These are phyloP conservation scores for Euphrasia confusa DNA, from an alignment of 257 asterid species.

Conservation along the genomic window DNA sequence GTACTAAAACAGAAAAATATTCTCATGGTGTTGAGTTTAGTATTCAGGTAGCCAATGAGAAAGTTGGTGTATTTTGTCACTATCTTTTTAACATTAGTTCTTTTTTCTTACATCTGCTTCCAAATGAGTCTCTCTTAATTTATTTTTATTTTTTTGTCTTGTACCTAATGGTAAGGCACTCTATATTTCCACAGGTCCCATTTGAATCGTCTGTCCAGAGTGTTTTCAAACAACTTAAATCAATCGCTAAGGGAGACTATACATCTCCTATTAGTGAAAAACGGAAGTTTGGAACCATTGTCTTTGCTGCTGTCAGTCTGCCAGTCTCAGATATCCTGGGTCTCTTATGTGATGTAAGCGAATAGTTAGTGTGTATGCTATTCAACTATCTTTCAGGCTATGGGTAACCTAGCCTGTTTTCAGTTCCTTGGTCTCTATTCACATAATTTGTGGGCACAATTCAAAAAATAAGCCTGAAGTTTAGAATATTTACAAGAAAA, in stretches of 20 bases:
- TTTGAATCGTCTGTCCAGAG: conserved; percentile 54
- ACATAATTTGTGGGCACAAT: not conserved
- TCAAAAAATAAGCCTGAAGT: not conserved
- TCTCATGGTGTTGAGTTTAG: not conserved
- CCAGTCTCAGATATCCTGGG: conserved; percentile 57
- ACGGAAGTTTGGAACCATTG: conserved; percentile 58
- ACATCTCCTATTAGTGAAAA: conserved; percentile 55
- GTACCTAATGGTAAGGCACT: not conserved
- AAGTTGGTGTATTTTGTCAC: not conserved
- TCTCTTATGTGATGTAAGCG: conserved; percentile 56
- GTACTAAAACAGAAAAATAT: not conserved
- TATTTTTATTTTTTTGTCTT: conserved; percentile 2
- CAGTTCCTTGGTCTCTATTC: too few relatives aligned
- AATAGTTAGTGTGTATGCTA: not conserved
- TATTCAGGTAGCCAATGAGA: not conserved
- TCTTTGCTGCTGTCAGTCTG: conserved; percentile 74
- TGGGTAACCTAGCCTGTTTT: too few relatives aligned
- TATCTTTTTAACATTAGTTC: conserved; percentile 4
- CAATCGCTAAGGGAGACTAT: conserved; percentile 76
- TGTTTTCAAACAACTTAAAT: conserved; percentile 64
- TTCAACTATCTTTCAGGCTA: not conserved
- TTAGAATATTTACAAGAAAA: too few relatives aligned
- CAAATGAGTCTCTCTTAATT: not conserved
- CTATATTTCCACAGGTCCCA: conserved; percentile 55
- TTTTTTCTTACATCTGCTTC: not conserved